Evolutionary conservation across 108 stramenopile genomes (phyloP), one percentile per base, ranked within the genome.

Genomic region (Nitzschia putrida): DNA sequence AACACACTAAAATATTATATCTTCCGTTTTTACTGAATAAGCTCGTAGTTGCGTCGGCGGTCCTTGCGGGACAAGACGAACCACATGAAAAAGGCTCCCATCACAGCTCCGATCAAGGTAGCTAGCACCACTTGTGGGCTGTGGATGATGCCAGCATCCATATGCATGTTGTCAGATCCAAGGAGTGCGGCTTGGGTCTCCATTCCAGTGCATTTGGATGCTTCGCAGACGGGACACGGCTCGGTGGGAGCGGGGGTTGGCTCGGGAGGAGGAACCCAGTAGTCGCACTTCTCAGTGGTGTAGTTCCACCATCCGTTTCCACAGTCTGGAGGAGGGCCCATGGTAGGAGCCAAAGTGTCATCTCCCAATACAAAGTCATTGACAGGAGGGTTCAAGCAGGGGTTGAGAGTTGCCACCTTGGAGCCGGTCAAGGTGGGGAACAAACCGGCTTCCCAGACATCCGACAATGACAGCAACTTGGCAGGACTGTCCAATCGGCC

Each of bases 241-340:
- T 26, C 45, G 20, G 75, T 81, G 14, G 80, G 76, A 25, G 72
- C 66, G 14, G 80, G 80, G 9, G 75, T 68, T 3, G 87, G 87
- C 14, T 50, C 26, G 11, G 83, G 80, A 11, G 90, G 90, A 20
- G 90, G 88, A 43, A 92, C 71, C 90, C 90, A 92, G 53, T 88
- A 92, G 38, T 85, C 83, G 64, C 90, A 92, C 53, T 83, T 49
- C 37, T 57, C 12, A n/a, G 73, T 80, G 5, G 66, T 76, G 16
- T 40, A 63, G 64, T 89, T 89, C 90, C 90, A 92, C 88, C 90
- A 88, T 41, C 88, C 88, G 52, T 88, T 70, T 3, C 88, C 88
- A 64, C 90, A 92, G 55, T 87, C 88, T n/a, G 84, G 87, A 13
- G 86, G 89, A 41, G 90, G 86, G 20, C 67, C 80, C 20, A 64